Conservation (phyloP, 2,329 filamentous ascomycete genomes). For the Penicillium nordicum region DNA sequence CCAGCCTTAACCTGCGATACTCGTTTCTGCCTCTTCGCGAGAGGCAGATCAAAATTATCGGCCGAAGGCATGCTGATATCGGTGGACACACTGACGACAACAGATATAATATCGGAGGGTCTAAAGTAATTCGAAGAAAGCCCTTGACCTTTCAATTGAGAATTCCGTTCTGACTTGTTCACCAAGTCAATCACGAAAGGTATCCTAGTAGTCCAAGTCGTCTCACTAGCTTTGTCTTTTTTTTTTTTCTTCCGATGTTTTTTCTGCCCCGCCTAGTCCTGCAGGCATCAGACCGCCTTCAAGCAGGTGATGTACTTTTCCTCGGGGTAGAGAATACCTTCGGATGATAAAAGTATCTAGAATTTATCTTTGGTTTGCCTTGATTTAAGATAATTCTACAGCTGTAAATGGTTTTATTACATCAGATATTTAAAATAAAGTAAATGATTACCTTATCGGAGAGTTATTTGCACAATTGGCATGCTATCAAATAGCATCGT, state of each 20-base stretch:
- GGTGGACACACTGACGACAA: not conserved
- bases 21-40: slow-evolving; percentile 74
- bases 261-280: slow-evolving; percentile 11
- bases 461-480: rapidly evolving
- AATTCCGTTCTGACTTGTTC: not conserved
- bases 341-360: not conserved
- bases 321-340: not conserved
- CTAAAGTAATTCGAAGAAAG: not conserved
- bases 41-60: slow-evolving; percentile 58
- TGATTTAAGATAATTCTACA: too few relatives aligned
- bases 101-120: not conserved
- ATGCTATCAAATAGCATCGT: not conserved
- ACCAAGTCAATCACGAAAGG: not conserved
- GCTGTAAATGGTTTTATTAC: not conserved
- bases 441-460: not conserved
- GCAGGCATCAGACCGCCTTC: slow-evolving; percentile 1
- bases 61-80: slow-evolving; percentile 44
- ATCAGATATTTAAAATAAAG: rapidly evolving
- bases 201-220: not conserved
- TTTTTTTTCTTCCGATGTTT: slow-evolving; percentile 9
- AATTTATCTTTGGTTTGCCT: not conserved
- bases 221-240: not conserved
- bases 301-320: not conserved
- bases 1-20: slow-evolving; percentile 38
- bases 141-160: not conserved